A percentile compares a stretch with the other conserved stretches of the same genome.
These are phyloP conservation scores for Xylaria sp. DNA, from an alignment of 2,329 filamentous ascomycete species.

Conservation along the genomic window DNA sequence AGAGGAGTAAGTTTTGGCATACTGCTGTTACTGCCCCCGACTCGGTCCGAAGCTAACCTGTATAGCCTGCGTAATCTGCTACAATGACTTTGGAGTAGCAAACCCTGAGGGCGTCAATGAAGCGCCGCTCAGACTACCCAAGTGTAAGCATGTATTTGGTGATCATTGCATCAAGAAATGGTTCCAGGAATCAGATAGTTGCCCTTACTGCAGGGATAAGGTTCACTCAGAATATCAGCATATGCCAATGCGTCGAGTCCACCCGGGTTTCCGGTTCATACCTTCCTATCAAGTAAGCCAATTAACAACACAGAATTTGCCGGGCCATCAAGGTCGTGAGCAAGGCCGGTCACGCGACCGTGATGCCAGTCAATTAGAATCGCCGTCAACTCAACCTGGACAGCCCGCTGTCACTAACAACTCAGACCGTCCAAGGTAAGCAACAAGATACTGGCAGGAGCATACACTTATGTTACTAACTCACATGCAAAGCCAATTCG, in stretches of 20 bases:
- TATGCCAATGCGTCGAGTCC: slow-evolving; percentile 19
- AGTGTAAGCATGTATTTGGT: slow-evolving; percentile 73
- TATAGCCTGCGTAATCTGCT: slow-evolving; percentile 71
- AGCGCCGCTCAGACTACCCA: slow-evolving; percentile 66
- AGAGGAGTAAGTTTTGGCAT: slow-evolving; percentile 57
- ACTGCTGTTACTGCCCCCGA: neutral
- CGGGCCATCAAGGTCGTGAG: slow-evolving; percentile 21
- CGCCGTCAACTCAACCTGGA: slow-evolving; percentile 25
- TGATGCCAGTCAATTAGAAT: slow-evolving; percentile 37
- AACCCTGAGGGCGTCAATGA: slow-evolving; percentile 70
- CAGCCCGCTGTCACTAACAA: slow-evolving; percentile 20
- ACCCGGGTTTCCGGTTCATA: slow-evolving; percentile 42
- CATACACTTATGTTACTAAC: slow-evolving; percentile 20
- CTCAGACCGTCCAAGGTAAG: slow-evolving; percentile 25
- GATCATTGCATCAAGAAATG: slow-evolving; percentile 73
- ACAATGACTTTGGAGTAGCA: slow-evolving; percentile 68
- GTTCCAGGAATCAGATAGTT: slow-evolving; percentile 71
- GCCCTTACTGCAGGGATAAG: slow-evolving; percentile 73
- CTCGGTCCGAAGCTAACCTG: slow-evolving; percentile 36
- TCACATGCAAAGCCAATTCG: slow-evolving; percentile 26
- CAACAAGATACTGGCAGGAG: neutral
- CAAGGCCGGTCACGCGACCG: slow-evolving; percentile 31
- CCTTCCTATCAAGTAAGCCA: slow-evolving; percentile 46
- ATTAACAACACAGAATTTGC: slow-evolving; percentile 37
- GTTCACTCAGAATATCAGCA: slow-evolving; percentile 61